Percentiles rank a stretch among this genome's conserved stretches.
Conservation (phyloP, 345 rosid genomes). For the Sonneratia alba region DNA sequence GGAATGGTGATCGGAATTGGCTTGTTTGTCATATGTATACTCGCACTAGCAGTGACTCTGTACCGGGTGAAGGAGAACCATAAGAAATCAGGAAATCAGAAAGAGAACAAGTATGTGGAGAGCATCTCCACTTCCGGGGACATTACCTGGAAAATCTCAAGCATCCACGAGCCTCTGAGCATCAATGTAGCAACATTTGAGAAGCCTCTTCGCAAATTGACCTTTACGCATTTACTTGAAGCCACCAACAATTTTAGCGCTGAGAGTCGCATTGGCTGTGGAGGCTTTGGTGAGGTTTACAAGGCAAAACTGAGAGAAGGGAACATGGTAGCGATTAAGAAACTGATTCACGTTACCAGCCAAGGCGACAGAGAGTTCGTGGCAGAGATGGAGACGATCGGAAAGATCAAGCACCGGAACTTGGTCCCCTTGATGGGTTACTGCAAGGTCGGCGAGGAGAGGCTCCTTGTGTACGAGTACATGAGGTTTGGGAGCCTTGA, state of each 20-base stretch:
- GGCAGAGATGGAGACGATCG: slow-evolving; percentile 99
- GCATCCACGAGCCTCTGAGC: slow-evolving; percentile 86
- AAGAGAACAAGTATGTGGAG: slow-evolving; percentile 74
- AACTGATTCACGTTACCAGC: slow-evolving; percentile 71
- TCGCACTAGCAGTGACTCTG: slow-evolving; percentile 53
- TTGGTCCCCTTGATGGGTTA: slow-evolving; percentile 84
- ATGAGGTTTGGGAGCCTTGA: slow-evolving; percentile 98
- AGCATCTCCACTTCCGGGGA: slow-evolving; percentile 86
- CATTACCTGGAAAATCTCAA: slow-evolving; percentile 87
- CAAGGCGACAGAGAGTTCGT: slow-evolving; percentile 97
- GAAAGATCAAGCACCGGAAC: slow-evolving; percentile 93
- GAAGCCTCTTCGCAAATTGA: slow-evolving; percentile 81
- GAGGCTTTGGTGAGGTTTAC: slow-evolving; percentile 98
- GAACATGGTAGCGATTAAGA: slow-evolving; percentile 77
- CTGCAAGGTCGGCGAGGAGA: slow-evolving; percentile 92
- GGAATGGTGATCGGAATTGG: slow-evolving; percentile 63
- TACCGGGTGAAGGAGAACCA: slow-evolving; percentile 49
- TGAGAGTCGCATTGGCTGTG: slow-evolving; percentile 78
- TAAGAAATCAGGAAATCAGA: slow-evolving; percentile 38
- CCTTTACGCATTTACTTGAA: slow-evolving; percentile 83
- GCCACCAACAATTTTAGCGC: slow-evolving; percentile 95
- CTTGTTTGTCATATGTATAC: slow-evolving; percentile 54
- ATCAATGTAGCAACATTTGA: slow-evolving; percentile 95
- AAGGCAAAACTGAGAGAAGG: slow-evolving; percentile 80
- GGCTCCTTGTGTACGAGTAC: slow-evolving; percentile 95